Percentiles rank a stretch among this genome's conserved stretches.
phyloP scores from a whole-genome alignment of 2,329 filamentous ascomycete genomes.

The Metarhizium brunneum region DNA sequence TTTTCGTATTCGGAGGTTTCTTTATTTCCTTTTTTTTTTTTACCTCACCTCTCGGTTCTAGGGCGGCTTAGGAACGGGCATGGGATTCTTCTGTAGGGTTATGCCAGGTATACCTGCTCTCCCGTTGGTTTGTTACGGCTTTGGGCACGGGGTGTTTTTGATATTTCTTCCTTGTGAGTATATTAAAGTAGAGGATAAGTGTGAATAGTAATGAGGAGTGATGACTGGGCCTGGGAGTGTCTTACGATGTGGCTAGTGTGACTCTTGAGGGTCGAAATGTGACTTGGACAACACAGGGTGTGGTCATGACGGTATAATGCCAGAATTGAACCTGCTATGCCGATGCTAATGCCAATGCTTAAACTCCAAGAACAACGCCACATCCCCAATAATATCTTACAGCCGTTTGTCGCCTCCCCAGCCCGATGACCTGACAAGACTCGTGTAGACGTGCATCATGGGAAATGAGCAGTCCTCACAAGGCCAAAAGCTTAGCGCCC shows the following conservation, averaged over 20 bases:
- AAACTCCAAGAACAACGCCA: too few species aligned
- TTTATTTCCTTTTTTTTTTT: neutral
- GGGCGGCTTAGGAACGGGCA: constrained; percentile 1
- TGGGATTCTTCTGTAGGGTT: neutral
- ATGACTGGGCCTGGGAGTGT: neutral
- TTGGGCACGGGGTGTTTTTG: constrained; percentile 6
- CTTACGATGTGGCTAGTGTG: neutral
- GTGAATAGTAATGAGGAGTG: constrained; percentile 6
- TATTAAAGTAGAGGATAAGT: neutral
- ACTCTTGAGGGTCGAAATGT: too few species aligned
- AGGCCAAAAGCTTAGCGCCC: constrained; percentile 26
- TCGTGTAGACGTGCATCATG: neutral
- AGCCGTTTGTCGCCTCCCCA: too few species aligned
- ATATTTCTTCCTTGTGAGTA: neutral
- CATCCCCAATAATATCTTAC: too few species aligned
- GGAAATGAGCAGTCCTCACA: neutral
- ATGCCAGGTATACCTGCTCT: neutral
- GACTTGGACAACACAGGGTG: too few species aligned
- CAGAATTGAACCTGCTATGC: neutral
- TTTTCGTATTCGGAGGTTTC: neutral
- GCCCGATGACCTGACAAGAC: neutral
- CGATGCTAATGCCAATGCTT: neutral
- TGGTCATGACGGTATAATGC: neutral
- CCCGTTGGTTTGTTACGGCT: neutral
- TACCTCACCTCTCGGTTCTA: constrained; percentile 1